Percentiles rank a stretch among this genome's conserved stretches.
phyloP scores from a whole-genome alignment of 257 asterid species.

The Catharanthus roseus region DNA sequence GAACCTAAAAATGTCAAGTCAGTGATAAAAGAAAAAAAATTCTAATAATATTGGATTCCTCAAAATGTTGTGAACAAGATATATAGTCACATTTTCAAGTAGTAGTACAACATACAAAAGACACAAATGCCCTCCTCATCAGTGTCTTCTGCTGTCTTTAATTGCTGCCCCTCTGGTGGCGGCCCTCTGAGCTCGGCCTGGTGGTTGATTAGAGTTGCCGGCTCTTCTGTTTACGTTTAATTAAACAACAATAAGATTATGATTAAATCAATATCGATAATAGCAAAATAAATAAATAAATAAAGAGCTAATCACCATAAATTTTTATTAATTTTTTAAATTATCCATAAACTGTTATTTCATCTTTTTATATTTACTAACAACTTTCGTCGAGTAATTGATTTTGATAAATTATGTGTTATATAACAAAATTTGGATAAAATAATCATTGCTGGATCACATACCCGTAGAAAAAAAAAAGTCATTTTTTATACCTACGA shows the following conservation, averaged over 20 bases:
- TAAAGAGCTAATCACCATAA: no score
- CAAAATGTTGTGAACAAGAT: constrained; percentile 20
- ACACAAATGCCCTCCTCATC: not conserved
- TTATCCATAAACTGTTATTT: no score
- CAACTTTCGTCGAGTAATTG: no score
- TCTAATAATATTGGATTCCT: constrained; percentile 11
- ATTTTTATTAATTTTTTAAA: no score
- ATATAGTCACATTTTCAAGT: constrained; percentile 24
- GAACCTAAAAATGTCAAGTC: constrained; percentile 5
- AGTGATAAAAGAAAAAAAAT: constrained; percentile 13
- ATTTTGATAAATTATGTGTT: no score
- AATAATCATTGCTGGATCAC: no score
- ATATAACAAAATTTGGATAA: no score
- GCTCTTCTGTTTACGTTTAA: constrained; percentile 44
- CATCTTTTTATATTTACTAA: no score
- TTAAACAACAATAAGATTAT: not conserved
- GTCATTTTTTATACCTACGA: no score
- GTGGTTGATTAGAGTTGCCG: constrained; percentile 57
- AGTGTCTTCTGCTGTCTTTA: constrained; percentile 11
- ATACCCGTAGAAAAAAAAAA: no score
- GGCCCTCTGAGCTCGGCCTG: constrained; percentile 50
- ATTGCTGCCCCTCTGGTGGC: constrained; percentile 4
- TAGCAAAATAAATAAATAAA: no score
- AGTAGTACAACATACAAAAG: constrained; percentile 30
- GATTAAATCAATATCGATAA: not conserved